Evolutionary conservation across 2,329 filamentous ascomycete species (phyloP).

Genomic region (Aspergillus pseudoviridinutans): DNA sequence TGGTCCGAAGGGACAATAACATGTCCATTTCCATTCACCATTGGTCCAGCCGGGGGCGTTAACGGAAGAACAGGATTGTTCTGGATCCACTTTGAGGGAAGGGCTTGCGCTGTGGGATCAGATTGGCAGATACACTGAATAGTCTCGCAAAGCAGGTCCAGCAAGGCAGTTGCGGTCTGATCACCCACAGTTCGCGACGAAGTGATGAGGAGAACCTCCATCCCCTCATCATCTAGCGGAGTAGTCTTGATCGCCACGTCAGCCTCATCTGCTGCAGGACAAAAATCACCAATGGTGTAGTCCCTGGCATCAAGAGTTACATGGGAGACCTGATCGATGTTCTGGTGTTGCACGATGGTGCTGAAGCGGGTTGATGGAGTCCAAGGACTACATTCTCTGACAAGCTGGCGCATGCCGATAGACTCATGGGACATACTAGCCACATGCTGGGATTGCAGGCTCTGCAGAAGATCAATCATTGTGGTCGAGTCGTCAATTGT

Average conservation of each 20-base stretch:
- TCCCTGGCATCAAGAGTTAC: not conserved
- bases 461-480: slow-evolving; percentile 44
- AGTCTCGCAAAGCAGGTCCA: not conserved
- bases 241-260: not conserved
- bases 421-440: slow-evolving; percentile 48
- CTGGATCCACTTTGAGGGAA: not conserved
- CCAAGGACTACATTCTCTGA: slow-evolving; percentile 53
- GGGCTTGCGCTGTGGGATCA: not conserved
- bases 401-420: slow-evolving; percentile 48
- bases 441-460: slow-evolving; percentile 48
- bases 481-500: slow-evolving; percentile 11
- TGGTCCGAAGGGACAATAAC: no score
- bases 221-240: not conserved
- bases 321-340: slow-evolving; percentile 13
- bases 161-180: not conserved
- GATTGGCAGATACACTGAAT: not conserved
- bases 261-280: not conserved
- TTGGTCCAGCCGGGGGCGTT: not conserved
- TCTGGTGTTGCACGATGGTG: slow-evolving; percentile 51
- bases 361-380: slow-evolving; percentile 52
- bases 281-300: not conserved
- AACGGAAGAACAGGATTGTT: not conserved
- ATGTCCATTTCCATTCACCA: not conserved
- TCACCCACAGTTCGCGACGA: not conserved
- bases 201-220: not conserved